Evolutionary conservation across 331 rosid species (phyloP).

Genomic region (Pyracantha coccinea): DNA sequence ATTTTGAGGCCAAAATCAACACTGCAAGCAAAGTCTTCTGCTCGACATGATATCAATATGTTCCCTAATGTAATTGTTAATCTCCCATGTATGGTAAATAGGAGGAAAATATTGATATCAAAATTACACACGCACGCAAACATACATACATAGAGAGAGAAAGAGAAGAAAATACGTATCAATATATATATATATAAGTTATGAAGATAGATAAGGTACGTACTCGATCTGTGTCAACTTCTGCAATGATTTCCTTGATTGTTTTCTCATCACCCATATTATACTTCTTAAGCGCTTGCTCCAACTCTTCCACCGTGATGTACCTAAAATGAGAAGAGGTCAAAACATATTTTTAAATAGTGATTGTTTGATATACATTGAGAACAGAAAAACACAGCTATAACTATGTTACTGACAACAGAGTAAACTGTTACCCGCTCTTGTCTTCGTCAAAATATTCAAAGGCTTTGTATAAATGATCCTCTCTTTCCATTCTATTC

Average conservation of each 20-base stretch:
- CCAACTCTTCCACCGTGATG: slow-evolving; percentile 84
- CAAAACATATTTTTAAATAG: background rate
- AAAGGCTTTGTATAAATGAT: slow-evolving; percentile 81
- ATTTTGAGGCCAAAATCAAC: background rate
- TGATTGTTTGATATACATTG: background rate
- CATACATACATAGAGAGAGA: background rate
- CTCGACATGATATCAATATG: background rate
- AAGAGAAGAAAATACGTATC: background rate
- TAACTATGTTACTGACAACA: background rate
- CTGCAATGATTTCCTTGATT: slow-evolving; percentile 90
- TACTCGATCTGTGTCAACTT: slow-evolving; percentile 90
- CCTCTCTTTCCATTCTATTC: slow-evolving; percentile 95
- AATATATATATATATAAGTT: too few species aligned
- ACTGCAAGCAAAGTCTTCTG: background rate
- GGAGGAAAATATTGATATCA: background rate
- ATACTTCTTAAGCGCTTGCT: slow-evolving; percentile 73
- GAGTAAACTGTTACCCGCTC: slow-evolving; percentile 60
- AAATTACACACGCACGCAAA: too few species aligned
- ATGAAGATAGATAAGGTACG: slow-evolving; percentile 4
- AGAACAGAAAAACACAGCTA: background rate
- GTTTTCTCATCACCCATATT: slow-evolving; percentile 85
- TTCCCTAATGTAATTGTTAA: background rate
- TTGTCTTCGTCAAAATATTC: slow-evolving; percentile 82
- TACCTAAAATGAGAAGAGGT: slow-evolving; percentile 33
- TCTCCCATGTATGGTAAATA: background rate